Conservation (phyloP, 768 basidiomycete species). For the Cubamyces lactineus region DNA sequence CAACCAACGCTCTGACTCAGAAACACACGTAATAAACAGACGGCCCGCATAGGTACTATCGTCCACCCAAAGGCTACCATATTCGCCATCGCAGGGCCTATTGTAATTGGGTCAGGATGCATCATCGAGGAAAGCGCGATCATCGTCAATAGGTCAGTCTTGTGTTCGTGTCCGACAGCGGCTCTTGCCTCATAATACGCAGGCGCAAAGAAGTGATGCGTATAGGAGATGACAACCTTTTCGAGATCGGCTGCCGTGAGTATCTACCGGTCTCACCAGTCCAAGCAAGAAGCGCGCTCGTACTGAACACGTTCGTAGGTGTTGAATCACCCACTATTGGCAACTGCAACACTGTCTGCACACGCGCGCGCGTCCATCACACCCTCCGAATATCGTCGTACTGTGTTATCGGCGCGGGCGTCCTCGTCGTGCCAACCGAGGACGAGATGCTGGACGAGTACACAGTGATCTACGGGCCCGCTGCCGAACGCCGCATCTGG, state of each 20-base stretch:
- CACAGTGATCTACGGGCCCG: conserved; percentile 81
- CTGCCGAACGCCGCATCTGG: conserved; percentile 77
- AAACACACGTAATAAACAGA: not conserved
- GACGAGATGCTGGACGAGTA: conserved; percentile 81
- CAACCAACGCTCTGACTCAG: not conserved
- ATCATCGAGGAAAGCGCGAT: conserved; percentile 92
- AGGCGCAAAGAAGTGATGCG: conserved; percentile 86
- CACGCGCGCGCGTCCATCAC: conserved; percentile 81
- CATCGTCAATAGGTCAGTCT: conserved; percentile 78
- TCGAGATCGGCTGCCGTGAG: conserved; percentile 93
- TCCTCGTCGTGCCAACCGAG: conserved; percentile 76
- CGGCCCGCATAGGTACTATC: conserved; percentile 62
- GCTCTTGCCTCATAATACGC: conserved; percentile 9
- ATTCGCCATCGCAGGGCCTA: conserved; percentile 88
- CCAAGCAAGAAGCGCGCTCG: too few species aligned
- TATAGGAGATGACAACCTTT: conserved; percentile 91
- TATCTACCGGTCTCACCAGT: conserved; percentile 23
- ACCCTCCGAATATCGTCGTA: conserved; percentile 77
- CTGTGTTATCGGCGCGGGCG: conserved; percentile 83
- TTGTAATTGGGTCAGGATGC: conserved; percentile 85
- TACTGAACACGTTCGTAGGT: conserved; percentile 47
- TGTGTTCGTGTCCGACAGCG: not conserved
- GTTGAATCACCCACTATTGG: conserved; percentile 88
- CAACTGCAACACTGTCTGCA: conserved; percentile 83
- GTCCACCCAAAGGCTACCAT: conserved; percentile 95